Evolutionary conservation across 73 alveolate species (phyloP), one percentile per base, ranked within the genome.

Genomic region (Paramecium octaurelia): DNA sequence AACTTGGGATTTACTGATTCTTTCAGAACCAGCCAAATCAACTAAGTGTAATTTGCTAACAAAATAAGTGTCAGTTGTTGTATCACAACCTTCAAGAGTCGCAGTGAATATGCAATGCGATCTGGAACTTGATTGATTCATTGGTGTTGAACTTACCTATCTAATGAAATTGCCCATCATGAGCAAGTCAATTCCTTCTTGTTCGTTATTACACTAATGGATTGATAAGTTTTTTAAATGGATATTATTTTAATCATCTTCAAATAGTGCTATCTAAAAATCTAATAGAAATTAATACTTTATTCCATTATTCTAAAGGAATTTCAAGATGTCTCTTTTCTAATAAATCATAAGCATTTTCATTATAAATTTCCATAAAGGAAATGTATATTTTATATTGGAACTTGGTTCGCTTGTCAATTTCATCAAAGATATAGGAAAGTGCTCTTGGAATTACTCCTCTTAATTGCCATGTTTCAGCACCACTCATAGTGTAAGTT

Each of bases 1-100:
- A 29, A 96, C 98, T 23, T 96, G 95, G 4, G 99, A 93, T 92
- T 96, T 97, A 50, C 98, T 93, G 9, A 97, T 95, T 87, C 97
- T 96, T 92, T 97, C 99, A 73, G 98, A 95, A n/a, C 99, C 99
- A 2, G 99, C 99, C 84, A 97, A 93, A 94, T 97, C 99, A 8
- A 97, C 99, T 80, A 97, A 86, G 77, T 97, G 96, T 16, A 96
- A 84, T 35, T 92, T 97, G 9, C 98, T 96, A 4, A 70, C 90
- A 48, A 88, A 88, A 43, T 90, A 88, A 1, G 94, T 88, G 21
- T 88, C 86, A 43, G 91, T 68, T 8, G 64, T 84, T 50, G 35
- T 88, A 11, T 88, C 60, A 9, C 58, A 93, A 42, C 97, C 97
- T 90, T 96, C 99, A 16, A 98, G 92, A 34, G 97, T 97, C 38